Evolutionary conservation across 768 basidiomycete species (phyloP).

Genomic region (Boletus vinaceobasis): DNA sequence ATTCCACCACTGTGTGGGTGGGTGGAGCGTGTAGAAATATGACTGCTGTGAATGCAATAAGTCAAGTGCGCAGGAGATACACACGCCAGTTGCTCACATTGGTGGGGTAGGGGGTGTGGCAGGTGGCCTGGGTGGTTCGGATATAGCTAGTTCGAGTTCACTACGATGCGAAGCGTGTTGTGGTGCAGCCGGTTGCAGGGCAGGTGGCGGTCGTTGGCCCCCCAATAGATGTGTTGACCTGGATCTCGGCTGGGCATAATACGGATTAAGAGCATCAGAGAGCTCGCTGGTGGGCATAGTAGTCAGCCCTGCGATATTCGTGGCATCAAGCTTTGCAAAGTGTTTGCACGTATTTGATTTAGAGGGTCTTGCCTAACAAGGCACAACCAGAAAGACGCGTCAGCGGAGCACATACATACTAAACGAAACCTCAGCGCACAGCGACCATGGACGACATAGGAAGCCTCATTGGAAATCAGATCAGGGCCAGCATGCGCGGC

Average conservation of each 20-base stretch:
- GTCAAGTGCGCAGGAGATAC: not conserved
- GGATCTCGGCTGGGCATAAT: conserved; percentile 45
- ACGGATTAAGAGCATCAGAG: conserved; percentile 74
- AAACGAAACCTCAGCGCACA: not conserved
- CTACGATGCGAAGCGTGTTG: conserved; percentile 55
- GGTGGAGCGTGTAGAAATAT: conserved; percentile 16
- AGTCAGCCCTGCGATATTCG: not conserved
- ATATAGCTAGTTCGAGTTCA: conserved; percentile 62
- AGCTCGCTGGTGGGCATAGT: conserved; percentile 69
- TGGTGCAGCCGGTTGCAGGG: conserved; percentile 31
- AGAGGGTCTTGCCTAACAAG: conserved; percentile 24
- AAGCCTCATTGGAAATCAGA: conserved; percentile 51
- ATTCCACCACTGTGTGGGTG: conserved; percentile 35
- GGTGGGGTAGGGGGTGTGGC: conserved; percentile 30
- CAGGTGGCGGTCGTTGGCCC: conserved; percentile 24
- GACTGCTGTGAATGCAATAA: conserved; percentile 2
- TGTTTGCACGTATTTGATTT: conserved; percentile 33
- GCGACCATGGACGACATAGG: conserved; percentile 42
- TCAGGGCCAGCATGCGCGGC: conserved; percentile 39
- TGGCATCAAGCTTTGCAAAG: not conserved
- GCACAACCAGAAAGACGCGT: conserved; percentile 36
- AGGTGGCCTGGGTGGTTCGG: conserved; percentile 35
- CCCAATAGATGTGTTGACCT: conserved; percentile 20
- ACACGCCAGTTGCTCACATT: conserved; percentile 32
- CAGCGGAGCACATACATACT: conserved; percentile 21